A percentile compares a stretch with the other conserved stretches of the same genome.
These are phyloP conservation scores for Scedosporium dehoogii DNA, from an alignment of 2,329 filamentous ascomycete species.

Conservation along the genomic window DNA sequence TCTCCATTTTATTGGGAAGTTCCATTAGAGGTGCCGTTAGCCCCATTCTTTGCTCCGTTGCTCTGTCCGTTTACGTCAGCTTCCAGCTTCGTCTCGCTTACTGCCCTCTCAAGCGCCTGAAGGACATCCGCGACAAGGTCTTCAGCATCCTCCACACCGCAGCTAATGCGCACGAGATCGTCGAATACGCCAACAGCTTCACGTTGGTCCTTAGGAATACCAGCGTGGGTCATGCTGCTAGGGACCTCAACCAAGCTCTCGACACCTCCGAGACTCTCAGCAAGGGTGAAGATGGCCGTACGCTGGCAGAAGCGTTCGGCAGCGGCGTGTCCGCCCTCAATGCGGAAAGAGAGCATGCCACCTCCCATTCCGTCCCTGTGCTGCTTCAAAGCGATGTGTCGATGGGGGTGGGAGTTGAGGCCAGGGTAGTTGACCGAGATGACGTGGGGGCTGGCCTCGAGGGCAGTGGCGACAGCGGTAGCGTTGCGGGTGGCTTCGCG, in stretches of 20 bases:
- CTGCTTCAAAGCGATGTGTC: slow-evolving; percentile 76
- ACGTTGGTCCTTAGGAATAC: slow-evolving; percentile 81
- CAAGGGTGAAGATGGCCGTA: slow-evolving; percentile 84
- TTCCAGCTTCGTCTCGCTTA: slow-evolving; percentile 22
- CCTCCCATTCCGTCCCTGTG: slow-evolving; percentile 91
- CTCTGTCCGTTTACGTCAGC: background rate
- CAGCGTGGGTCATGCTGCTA: slow-evolving; percentile 92
- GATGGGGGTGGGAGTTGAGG: slow-evolving; percentile 76
- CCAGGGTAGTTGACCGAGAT: slow-evolving; percentile 93
- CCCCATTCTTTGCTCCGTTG: slow-evolving; percentile 12
- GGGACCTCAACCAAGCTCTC: slow-evolving; percentile 90
- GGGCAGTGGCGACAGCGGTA: slow-evolving; percentile 60
- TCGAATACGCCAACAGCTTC: slow-evolving; percentile 93
- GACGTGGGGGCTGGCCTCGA: slow-evolving; percentile 73
- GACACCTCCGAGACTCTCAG: slow-evolving; percentile 85
- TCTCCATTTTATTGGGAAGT: background rate
- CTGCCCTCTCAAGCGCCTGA: slow-evolving; percentile 71
- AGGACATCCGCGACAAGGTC: slow-evolving; percentile 77
- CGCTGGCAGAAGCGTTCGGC: slow-evolving; percentile 87
- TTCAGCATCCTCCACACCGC: slow-evolving; percentile 81
- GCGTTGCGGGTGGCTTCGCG: slow-evolving; percentile 79
- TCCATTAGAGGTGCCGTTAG: slow-evolving; percentile 12
- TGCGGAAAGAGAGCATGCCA: slow-evolving; percentile 95
- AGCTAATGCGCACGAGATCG: slow-evolving; percentile 86
- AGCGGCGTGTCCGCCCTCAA: slow-evolving; percentile 74